phyloP scores from a whole-genome alignment of 805 yeast genomes.

The Metschnikowia continentalis region DNA sequence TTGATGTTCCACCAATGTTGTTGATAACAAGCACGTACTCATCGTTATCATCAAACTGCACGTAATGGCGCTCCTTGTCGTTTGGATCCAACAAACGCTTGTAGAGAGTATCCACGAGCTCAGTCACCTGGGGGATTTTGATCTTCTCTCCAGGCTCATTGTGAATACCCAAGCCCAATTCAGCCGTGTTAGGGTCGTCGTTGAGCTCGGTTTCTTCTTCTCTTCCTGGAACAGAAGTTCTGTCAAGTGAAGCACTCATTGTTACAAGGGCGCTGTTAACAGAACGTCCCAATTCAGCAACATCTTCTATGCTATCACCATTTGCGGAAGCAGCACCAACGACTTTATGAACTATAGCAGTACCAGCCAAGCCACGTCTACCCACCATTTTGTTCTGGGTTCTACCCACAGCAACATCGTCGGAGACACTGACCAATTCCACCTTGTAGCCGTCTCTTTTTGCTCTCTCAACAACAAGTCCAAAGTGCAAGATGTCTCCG shows the following conservation, averaged over 20 bases:
- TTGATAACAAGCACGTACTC: slow-evolving; percentile 70
- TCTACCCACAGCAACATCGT: slow-evolving; percentile 93
- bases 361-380: slow-evolving; percentile 91
- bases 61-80: slow-evolving; percentile 80
- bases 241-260: slow-evolving; percentile 84
- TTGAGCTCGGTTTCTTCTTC: slow-evolving; percentile 43
- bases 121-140: slow-evolving; percentile 69
- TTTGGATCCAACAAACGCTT: slow-evolving; percentile 54
- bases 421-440: slow-evolving; percentile 76
- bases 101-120: slow-evolving; percentile 53
- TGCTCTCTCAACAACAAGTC: slow-evolving; percentile 85
- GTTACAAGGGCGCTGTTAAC: slow-evolving; percentile 71
- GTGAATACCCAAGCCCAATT: slow-evolving; percentile 93
- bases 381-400: slow-evolving; percentile 89
- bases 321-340: slow-evolving; percentile 67
- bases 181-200: slow-evolving; percentile 57
- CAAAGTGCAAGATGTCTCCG: slow-evolving; percentile 91
- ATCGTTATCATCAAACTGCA: slow-evolving; percentile 59
- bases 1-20: slow-evolving; percentile 87
- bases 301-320: slow-evolving; percentile 42
- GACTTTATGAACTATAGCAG: slow-evolving; percentile 78
- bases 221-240: slow-evolving; percentile 86
- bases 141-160: slow-evolving; percentile 84
- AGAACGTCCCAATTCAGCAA: slow-evolving; percentile 54
- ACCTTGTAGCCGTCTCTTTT: slow-evolving; percentile 69